Conservation (phyloP, 2,329 filamentous ascomycete species). For the Alternaria consortialis region DNA sequence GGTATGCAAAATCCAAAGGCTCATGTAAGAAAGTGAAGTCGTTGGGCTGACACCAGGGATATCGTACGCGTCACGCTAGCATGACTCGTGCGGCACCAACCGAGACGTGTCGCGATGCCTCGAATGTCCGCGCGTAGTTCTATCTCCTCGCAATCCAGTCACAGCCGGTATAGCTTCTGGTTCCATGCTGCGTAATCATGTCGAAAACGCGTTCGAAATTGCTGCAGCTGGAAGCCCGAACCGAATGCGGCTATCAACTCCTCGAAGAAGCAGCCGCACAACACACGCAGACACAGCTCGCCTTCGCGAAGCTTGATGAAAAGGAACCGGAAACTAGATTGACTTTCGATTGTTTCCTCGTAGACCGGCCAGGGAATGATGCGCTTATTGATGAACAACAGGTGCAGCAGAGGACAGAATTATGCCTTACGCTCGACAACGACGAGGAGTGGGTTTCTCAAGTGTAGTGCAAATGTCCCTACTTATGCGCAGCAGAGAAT, state of each 20-base stretch:
- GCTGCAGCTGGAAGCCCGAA: neutral
- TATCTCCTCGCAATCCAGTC: neutral
- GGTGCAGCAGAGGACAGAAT: neutral
- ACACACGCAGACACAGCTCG: neutral
- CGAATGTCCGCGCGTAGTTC: neutral
- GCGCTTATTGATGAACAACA: neutral
- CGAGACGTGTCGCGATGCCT: neutral
- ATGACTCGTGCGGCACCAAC: slow-evolving; percentile 2
- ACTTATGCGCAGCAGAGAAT: neutral
- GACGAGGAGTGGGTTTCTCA: neutral
- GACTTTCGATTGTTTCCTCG: neutral
- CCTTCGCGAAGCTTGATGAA: neutral
- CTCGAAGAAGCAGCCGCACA: neutral
- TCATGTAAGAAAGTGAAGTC: neutral
- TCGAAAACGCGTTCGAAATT: neutral
- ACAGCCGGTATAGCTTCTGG: neutral
- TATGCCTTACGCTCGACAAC: neutral
- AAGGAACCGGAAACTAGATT: neutral
- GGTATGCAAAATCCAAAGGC: neutral
- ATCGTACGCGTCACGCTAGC: neutral
- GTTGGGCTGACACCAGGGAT: neutral
- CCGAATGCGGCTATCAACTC: neutral
- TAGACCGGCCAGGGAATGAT: neutral
- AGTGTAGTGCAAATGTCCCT: neutral
- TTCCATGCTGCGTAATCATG: neutral